Base-by-base conservation (phyloP, 2,329 filamentous ascomycete genomes). In the Fusarium bulbicola region DNA sequence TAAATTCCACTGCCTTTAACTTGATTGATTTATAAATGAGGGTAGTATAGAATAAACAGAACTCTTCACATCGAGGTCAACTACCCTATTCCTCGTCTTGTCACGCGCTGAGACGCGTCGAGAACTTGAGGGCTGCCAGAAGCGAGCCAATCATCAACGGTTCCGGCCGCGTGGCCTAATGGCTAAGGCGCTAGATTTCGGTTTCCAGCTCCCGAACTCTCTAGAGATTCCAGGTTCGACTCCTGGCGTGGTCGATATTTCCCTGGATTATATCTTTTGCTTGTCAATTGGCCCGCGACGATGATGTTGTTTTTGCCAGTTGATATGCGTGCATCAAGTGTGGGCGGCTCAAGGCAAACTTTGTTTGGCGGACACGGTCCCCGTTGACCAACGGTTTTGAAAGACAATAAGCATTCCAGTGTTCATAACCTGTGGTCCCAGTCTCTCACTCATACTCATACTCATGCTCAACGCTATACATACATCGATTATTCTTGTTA, bases 161-260 rank as follows among this genome's bases (percentile, higher is more conserved):
- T 50, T 68, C 37, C 20, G 65, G 65, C 65, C 64, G 65, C 65
- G 65, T 68, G 65, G 65, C 65, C 65, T 68, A 68, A 68, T 68
- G 65, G 65, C 56, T 68, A 68, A 68, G 65, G 65, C 65, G 65
- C 65, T 68, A 68, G 63, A 68, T 68, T 68, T 68, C 65, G 65
- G 65, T 54, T 21, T 32, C 16, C 63, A 46, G 11, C 4, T 9
- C 24, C 34, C 39, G 37, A 66, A 67, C 7, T n/a, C 65, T 68
- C 63, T 68, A 68, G 65, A 68, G 65, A 68, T 68, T 68, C 37
- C 64, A 68, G 65, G 65, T 68, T 68, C 65, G 65, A 68, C 30
- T 68, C 65, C 65, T 68, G 64, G 37, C 65, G 65, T 50, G 65
- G 65, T 68, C 65, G 63, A 68, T 5, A 28, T 14, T 39, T 28